phyloP scores from a whole-genome alignment of 1,284 basidiomycete genomes.

The Laetiporus sulphureus region DNA sequence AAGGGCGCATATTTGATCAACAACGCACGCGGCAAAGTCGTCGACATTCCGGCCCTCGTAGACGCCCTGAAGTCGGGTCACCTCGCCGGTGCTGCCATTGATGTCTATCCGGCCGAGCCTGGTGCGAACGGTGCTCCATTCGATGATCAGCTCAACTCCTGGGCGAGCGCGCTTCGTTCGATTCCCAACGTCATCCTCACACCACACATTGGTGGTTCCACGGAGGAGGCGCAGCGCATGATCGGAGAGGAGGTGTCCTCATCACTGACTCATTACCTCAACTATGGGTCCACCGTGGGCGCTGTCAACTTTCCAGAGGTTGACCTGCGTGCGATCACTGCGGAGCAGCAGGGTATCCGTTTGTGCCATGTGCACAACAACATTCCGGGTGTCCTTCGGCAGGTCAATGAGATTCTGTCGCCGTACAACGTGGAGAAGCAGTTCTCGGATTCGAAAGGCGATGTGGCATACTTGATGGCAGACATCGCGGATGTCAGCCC shows the following conservation, averaged over 20 bases:
- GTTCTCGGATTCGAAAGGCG: constrained; percentile 94
- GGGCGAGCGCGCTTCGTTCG: constrained; percentile 67
- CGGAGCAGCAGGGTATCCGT: constrained; percentile 77
- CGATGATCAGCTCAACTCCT: constrained; percentile 79
- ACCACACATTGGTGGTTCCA: constrained; percentile 98
- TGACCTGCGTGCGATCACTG: constrained; percentile 87
- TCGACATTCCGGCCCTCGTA: constrained; percentile 91
- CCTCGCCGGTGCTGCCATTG: constrained; percentile 90
- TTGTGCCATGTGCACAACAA: constrained; percentile 97
- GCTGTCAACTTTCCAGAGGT: constrained; percentile 99
- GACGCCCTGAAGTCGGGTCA: constrained; percentile 78
- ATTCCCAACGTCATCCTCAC: constrained; percentile 91
- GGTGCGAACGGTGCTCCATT: constrained; percentile 86
- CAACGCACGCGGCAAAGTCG: constrained; percentile 93
- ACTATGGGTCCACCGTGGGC: constrained; percentile 86
- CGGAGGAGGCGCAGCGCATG: constrained; percentile 97
- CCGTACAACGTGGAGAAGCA: constrained; percentile 99
- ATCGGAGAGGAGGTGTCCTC: constrained; percentile 94
- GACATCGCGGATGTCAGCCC: constrained; percentile 91
- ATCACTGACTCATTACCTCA: constrained; percentile 86
- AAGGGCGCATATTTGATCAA: constrained; percentile 95
- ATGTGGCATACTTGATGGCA: constrained; percentile 92
- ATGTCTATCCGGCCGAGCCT: constrained; percentile 94
- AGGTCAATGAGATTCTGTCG: constrained; percentile 90
- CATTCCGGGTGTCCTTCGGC: constrained; percentile 93